Evolutionary conservation across 225 moss, liverwort and hornwort species (phyloP).

Genomic region (Pleurozium schreberi): DNA sequence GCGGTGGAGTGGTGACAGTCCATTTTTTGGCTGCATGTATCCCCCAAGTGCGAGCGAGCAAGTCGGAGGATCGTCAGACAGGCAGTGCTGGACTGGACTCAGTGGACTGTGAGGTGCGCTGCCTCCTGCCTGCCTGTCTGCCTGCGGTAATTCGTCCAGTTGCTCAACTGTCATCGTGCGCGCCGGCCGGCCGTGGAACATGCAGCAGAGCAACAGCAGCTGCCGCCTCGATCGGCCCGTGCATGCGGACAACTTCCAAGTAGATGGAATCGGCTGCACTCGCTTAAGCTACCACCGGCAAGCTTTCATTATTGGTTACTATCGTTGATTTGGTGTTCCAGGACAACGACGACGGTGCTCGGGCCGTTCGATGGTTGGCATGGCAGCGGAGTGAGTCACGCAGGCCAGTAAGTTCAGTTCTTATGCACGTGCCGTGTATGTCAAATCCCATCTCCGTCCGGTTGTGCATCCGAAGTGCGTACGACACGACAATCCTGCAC

Average conservation of each 20-base stretch:
- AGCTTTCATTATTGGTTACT: background rate
- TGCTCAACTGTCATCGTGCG: background rate
- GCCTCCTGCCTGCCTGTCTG: background rate
- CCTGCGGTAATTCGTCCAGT: background rate
- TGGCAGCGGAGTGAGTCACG: background rate
- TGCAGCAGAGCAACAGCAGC: background rate
- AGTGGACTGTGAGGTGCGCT: background rate
- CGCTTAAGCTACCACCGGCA: background rate
- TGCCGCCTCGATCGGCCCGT: background rate
- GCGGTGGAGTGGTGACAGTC: background rate
- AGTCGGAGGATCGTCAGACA: background rate
- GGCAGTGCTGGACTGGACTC: background rate
- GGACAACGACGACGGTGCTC: background rate
- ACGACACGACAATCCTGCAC: background rate
- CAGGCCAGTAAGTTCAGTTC: background rate
- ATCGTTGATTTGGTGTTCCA: background rate
- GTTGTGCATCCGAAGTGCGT: background rate
- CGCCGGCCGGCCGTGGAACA: background rate
- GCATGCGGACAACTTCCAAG: background rate
- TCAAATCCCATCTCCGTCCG: background rate
- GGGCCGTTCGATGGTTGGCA: background rate
- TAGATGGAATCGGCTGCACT: background rate
- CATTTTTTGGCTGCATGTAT: background rate
- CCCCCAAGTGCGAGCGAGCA: background rate
- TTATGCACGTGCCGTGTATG: background rate